These are phyloP conservation scores for Abrus pulchellus DNA, from an alignment of 306 rosid genomes.

Conservation along the genomic window DNA sequence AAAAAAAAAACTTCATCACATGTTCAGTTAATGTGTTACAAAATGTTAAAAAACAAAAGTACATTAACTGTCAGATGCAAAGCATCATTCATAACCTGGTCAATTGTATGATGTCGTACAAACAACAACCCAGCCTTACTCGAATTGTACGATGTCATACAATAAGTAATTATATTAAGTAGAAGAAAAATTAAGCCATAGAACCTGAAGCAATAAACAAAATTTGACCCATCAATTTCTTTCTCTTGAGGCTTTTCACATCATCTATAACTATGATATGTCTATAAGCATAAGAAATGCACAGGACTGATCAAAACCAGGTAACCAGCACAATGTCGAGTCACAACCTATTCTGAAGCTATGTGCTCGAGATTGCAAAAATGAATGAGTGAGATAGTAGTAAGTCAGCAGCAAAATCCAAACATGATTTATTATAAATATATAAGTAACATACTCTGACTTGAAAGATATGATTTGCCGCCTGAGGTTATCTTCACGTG, in stretches of 20 bases:
- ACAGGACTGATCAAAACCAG: not conserved
- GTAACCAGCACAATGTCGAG: not conserved
- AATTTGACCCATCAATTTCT: not conserved
- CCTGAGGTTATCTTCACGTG: conserved; percentile 93
- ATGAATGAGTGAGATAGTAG: conserved; percentile 15
- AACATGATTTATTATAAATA: not conserved
- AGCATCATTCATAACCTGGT: conserved; percentile 1
- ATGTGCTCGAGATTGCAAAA: conserved; percentile 15
- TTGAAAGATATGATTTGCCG: conserved; percentile 76
- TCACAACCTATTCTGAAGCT: not conserved
- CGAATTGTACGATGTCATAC: not conserved
- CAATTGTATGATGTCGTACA: not conserved
- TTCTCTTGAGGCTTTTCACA: not conserved
- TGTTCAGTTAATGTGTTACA: conserved; percentile 9
- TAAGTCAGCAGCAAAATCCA: not conserved
- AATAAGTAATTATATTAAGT: not conserved
- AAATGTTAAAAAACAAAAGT: conserved; percentile 4
- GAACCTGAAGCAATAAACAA: conserved; percentile 5
- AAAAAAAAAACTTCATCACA: conserved; percentile 24
- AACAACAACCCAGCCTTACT: too few relatives aligned
- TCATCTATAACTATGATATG: conserved; percentile 8
- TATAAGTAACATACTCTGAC: conserved; percentile 70
- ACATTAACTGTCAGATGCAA: not conserved
- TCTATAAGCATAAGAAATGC: not conserved
- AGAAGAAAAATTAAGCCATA: conserved; percentile 20